Evolutionary conservation across 2,329 filamentous ascomycete species (phyloP).

Genomic region (Aspergillus brunneoviolaceus): DNA sequence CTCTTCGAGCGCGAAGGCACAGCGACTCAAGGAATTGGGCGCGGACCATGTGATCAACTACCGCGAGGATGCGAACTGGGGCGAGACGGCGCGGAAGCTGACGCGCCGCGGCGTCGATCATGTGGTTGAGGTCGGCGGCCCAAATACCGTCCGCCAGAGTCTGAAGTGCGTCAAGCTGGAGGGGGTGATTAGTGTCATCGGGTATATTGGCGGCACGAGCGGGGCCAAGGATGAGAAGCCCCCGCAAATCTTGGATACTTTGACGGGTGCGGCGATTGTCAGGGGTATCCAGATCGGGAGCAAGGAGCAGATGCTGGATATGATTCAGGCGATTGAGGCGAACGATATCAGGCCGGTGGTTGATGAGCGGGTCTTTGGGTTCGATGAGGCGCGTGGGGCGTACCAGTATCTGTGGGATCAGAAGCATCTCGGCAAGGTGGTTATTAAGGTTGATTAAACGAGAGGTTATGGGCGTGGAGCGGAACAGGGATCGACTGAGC

Average conservation of each 20-base stretch:
- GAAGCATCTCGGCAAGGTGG: slow-evolving; percentile 5
- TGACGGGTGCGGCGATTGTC: not conserved
- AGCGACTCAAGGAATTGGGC: slow-evolving; percentile 50
- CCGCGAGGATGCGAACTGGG: slow-evolving; percentile 53
- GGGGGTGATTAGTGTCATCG: not conserved
- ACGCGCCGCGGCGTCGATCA: slow-evolving; percentile 24
- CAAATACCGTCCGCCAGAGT: slow-evolving; percentile 1
- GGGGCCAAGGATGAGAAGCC: not conserved
- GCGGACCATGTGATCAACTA: slow-evolving; percentile 59
- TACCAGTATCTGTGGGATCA: slow-evolving; percentile 2
- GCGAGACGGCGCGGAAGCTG: slow-evolving; percentile 65
- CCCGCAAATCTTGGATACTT: not conserved
- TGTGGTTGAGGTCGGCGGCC: slow-evolving; percentile 3
- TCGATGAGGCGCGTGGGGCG: not conserved
- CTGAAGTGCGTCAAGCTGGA: not conserved
- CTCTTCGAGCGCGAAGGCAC: slow-evolving; percentile 52
- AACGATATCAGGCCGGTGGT: not conserved
- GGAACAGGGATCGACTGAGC: no score
- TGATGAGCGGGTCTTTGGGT: not conserved
- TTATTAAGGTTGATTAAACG: not conserved
- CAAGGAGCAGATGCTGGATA: slow-evolving; percentile 3
- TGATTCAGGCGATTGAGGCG: slow-evolving; percentile 1
- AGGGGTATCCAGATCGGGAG: slow-evolving; percentile 2
- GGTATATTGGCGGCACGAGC: not conserved
- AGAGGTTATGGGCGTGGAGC: no score